Evolutionary conservation across 305 asterid species (phyloP).

Genomic region (Salvia sclarea): DNA sequence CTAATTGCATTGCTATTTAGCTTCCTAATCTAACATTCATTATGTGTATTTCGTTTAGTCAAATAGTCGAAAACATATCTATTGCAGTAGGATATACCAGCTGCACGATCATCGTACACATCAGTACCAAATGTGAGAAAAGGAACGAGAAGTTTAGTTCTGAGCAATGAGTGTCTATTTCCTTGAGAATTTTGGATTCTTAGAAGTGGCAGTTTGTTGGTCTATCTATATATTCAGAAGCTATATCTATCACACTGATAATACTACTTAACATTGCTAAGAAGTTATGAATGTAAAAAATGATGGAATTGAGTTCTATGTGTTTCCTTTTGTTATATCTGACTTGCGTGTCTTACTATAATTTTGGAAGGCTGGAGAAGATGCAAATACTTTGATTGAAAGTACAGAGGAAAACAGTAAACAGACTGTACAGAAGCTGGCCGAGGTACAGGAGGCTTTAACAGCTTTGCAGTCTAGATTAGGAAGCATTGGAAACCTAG

Average conservation of each 20-base stretch:
- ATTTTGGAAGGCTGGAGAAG: constrained; percentile 55
- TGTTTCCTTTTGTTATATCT: constrained; percentile 21
- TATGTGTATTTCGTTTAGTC: not conserved
- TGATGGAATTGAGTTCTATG: not conserved
- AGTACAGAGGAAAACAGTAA: constrained; percentile 66
- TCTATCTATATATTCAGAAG: not conserved
- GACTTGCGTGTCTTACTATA: constrained; percentile 7
- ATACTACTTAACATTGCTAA: not conserved
- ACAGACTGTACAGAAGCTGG: constrained; percentile 55
- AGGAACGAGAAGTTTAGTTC: not conserved
- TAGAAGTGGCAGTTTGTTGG: not conserved
- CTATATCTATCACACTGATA: not conserved
- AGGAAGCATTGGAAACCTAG: constrained; percentile 75
- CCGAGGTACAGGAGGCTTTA: constrained; percentile 79
- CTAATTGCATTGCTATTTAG: not conserved
- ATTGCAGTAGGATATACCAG: not conserved
- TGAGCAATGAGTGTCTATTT: not conserved
- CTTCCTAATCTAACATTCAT: not conserved
- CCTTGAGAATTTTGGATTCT: not conserved
- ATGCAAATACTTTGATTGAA: constrained; percentile 53
- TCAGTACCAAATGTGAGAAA: not conserved
- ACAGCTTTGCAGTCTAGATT: constrained; percentile 59
- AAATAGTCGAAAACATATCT: not conserved
- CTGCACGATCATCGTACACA: not conserved
- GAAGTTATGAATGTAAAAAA: not conserved